Base-by-base conservation (phyloP, 257 asterid species). In the Voacanga thouarsii region DNA sequence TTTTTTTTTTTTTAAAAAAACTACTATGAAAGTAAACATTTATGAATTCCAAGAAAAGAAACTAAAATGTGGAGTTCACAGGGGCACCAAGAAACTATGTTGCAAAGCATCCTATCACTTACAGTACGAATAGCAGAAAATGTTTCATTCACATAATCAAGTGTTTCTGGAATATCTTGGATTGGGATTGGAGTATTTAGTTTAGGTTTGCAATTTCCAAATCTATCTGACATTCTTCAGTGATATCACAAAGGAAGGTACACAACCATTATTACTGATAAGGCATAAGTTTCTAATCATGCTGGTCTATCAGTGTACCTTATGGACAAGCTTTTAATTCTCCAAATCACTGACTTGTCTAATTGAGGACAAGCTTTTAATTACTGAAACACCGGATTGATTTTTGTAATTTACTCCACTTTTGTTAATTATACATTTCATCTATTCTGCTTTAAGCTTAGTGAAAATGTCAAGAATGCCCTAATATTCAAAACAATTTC, bases 51-150 rank as follows among this genome's bases (percentile, higher is more conserved):
- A 51, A 33, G 66, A 57, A 79, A 75, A 60, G 57, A 72, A 77
- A 44, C 72, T 9, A 41, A 9, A 24, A n/a, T 43, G 28, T 21
- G 19, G 53, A 56, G 71, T 77, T 68, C 60, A 10, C 21, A 73
- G 26, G 73, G 56, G 33, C 0, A 14, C 16, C 45, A 16, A 72
- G 12, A 60, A 12, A 65, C 16, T 10, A 45, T n/a, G 56, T 75
- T 12, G 24, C 39, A 19, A 60, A 71, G 33, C 72, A 64, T 71
- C 47, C 59, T 33, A 67, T 51, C 79, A 83, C 97, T 85, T 84
- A 95, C 99, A 53, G 99, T 95, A 23, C 98, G 99, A 82, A 95
- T 91, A 28, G 98, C 97, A 73, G 98, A 87, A 74, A 95, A 85
- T 15, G 98, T 90, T 82, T 93, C 98, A 41, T 87, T 87, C 75